Base-by-base conservation (phyloP, 345 rosid genomes). In the Sisymbrium altissimum region DNA sequence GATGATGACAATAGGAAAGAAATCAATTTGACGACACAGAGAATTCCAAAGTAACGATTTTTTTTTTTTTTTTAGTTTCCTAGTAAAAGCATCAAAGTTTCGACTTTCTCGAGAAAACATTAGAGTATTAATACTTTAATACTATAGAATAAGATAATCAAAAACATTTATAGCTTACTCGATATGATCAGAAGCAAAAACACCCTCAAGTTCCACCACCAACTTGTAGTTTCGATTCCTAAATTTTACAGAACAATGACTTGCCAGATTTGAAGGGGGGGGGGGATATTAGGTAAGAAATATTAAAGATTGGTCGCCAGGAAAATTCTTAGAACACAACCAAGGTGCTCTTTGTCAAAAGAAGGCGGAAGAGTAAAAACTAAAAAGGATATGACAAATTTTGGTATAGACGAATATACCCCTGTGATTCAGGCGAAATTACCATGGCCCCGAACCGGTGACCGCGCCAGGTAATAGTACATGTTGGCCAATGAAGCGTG, bases 1-100 rank as follows among this genome's bases (percentile, higher is more conserved):
- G 62, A 33, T 0, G 25, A 35, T 10, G 44, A 35, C 43, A 57
- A 35, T 18, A 57, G 36, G 57, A 58, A 49, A 77, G 41, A 77
- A 38, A 57, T 35, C 64, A 70, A 55, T 53, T 64, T 45, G 76
- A 77, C 77, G 79, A 70, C 84, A 64, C 3, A 30, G 35, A 39
- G 52, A 36, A 23, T 59, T 73, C 73, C 79, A 64, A 69, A 23
- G 76, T 10, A 32, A 6, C 17, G 49, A 49, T 8, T 13, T 61
- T 17, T 3, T 0, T 32, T 58, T 17, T 54, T 23, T 23, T 23
- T 23, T 23, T 1, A 0, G 7, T 44, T 57, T 58, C 11, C 32
- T 13, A 55, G 43, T 39, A 32, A 56, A 56, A 56, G 62, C 62
- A 27, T 55, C 4, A 30, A n/a, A 30, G 21, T 58, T 43, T 56